Evolutionary conservation across 768 basidiomycete genomes (phyloP).

Genomic region (Lactarius sanguifluus): DNA sequence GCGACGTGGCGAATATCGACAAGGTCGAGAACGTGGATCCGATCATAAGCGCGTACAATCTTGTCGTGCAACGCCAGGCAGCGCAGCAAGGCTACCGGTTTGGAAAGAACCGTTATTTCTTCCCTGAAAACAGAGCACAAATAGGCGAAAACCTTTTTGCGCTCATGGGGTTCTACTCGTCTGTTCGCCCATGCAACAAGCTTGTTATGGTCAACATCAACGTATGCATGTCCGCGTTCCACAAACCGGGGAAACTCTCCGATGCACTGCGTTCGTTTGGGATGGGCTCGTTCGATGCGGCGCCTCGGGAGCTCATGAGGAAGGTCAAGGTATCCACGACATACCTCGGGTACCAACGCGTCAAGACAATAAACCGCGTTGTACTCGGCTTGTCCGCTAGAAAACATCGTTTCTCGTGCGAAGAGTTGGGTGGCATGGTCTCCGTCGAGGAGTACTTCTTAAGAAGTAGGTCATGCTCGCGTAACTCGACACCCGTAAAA

Average conservation of each 20-base stretch:
- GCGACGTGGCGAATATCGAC: constrained; percentile 51
- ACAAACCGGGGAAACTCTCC: constrained; percentile 61
- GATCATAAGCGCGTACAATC: constrained; percentile 60
- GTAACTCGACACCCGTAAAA: constrained; percentile 13
- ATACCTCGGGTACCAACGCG: constrained; percentile 44
- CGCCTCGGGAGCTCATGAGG: constrained; percentile 50
- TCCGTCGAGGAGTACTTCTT: constrained; percentile 65
- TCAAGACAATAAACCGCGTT: constrained; percentile 33
- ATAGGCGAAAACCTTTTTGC: constrained; percentile 46
- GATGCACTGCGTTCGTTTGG: constrained; percentile 54
- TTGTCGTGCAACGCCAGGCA: constrained; percentile 59
- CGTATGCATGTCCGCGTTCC: constrained; percentile 54
- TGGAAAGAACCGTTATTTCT: constrained; percentile 68
- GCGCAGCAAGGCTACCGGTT: constrained; percentile 58
- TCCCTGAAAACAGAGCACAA: constrained; percentile 36
- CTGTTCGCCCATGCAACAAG: constrained; percentile 48
- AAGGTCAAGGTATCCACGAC: constrained; percentile 57
- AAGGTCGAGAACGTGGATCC: constrained; percentile 53
- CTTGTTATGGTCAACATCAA: constrained; percentile 56
- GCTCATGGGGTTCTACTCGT: constrained; percentile 51
- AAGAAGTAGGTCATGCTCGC: constrained; percentile 47
- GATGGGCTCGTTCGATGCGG: constrained; percentile 41
- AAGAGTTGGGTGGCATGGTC: constrained; percentile 54
- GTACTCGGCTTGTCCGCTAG: constrained; percentile 43
- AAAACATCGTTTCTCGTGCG: constrained; percentile 53